These are phyloP conservation scores for Zygosaccharomyces pseudobailii DNA, from an alignment of 1,139 yeast species.

Conservation along the genomic window DNA sequence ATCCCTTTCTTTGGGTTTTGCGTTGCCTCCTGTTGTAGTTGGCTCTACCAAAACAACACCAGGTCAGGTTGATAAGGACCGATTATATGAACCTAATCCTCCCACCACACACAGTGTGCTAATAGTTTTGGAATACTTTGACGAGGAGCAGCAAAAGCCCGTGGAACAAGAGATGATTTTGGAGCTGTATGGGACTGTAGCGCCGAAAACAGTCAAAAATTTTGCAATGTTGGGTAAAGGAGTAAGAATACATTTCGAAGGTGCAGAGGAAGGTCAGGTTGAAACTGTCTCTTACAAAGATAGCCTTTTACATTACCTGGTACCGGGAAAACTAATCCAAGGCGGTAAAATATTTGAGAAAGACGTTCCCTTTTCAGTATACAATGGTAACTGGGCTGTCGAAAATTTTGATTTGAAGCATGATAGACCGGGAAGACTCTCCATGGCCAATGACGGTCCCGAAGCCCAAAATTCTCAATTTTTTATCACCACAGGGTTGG, in stretches of 20 bases:
- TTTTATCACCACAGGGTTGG: constrained; percentile 55
- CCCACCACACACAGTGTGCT: constrained; percentile 27
- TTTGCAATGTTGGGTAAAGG: constrained; percentile 58
- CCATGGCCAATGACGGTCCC: constrained; percentile 75
- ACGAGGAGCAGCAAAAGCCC: constrained; percentile 13
- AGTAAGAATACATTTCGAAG: constrained; percentile 40
- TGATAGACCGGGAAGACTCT: constrained; percentile 61
- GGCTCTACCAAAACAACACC: constrained; percentile 1
- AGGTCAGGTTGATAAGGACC: constrained; percentile 14
- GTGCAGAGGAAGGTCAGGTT: constrained; percentile 36
- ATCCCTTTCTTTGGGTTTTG: neutral
- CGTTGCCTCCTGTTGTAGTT: neutral
- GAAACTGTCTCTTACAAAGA: constrained; percentile 57
- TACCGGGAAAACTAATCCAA: constrained; percentile 63
- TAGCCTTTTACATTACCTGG: constrained; percentile 62
- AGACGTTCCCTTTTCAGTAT: constrained; percentile 75
- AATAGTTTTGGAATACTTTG: constrained; percentile 25
- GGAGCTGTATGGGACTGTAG: constrained; percentile 66
- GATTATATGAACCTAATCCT: constrained; percentile 29
- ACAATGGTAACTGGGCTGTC: constrained; percentile 60
- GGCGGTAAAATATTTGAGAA: constrained; percentile 86
- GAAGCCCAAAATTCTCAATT: constrained; percentile 75
- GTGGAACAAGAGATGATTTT: constrained; percentile 44
- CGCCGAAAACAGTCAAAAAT: constrained; percentile 67
- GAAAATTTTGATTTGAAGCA: constrained; percentile 64